Evolutionary conservation across 495 filamentous ascomycete species (phyloP), one percentile per base, ranked within the genome.

Genomic region (Penicillium coprophilum): DNA sequence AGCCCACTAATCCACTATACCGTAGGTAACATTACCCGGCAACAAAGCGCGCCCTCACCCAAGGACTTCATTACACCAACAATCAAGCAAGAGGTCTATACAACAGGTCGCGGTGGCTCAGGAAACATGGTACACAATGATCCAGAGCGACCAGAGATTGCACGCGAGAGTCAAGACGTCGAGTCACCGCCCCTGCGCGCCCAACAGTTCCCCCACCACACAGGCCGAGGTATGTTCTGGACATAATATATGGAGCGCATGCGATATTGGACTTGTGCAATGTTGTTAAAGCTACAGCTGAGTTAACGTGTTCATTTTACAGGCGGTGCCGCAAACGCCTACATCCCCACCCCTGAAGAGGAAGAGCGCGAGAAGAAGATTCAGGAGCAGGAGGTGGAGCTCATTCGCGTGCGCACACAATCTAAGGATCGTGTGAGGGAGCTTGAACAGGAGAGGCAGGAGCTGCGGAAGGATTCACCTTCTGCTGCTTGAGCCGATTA

Each of bases 161-260:
- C 92, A 39, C 84, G 92, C 50, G 77, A 82, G 44, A 86, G 83
- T 32, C 92, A 97, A 69, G 92, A 96, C 67, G 89, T 96, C 53
- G 84, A 81, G 48, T 68, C 75, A 10, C 76, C 80, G 15, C 73
- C 77, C 27, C 77, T 83, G 75, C 72, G 76, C 28, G 68, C 64
- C n/a, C 68, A 75, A 45, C 69, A 77, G 53, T 67, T 63, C 34
- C 66, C 72, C 27, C 76, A 79, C 61, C 69, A 73, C 53, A 77
- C 69, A 11, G 76, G 76, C 54, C 74, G 76, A 66, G 76, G 76
- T 79, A 76, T 59, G 70, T 57, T 43, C 57, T 13, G 48, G 4
- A 31, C 15, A 17, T 38, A 45, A 28, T n/a, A 50, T 12, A 13
- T 32, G 9, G 7, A 21, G 28, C 13, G 27, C 17, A 32, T 11